phyloP scores from a whole-genome alignment of 768 basidiomycete species.

The Suillus plorans region DNA sequence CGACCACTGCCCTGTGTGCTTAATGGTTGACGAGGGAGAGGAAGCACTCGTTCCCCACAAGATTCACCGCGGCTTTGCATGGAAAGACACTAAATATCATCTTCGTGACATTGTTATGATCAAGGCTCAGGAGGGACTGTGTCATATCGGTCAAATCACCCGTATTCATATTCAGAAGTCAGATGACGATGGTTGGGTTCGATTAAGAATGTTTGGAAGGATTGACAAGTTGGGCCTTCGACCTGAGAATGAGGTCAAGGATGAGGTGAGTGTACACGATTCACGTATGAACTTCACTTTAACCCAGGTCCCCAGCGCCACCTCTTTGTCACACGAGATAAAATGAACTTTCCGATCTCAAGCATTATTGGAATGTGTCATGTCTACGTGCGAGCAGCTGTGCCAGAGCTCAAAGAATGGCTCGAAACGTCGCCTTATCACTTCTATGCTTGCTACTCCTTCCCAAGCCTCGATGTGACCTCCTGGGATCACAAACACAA shows the following conservation, averaged over 20 bases:
- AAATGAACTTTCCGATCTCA: slow-evolving; percentile 29
- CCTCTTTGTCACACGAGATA: slow-evolving; percentile 56
- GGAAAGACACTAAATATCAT: slow-evolving; percentile 54
- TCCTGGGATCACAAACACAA: slow-evolving; percentile 38
- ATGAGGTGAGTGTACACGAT: slow-evolving; percentile 48
- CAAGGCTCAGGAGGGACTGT: slow-evolving; percentile 46
- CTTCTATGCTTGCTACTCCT: slow-evolving; percentile 56
- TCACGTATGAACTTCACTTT: neutral
- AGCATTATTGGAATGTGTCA: slow-evolving; percentile 49
- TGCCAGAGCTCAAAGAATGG: slow-evolving; percentile 44
- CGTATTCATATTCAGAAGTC: slow-evolving; percentile 25
- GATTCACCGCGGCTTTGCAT: slow-evolving; percentile 44
- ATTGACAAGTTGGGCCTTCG: slow-evolving; percentile 37
- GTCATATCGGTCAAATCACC: slow-evolving; percentile 54
- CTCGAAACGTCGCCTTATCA: slow-evolving; percentile 51
- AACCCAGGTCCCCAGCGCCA: slow-evolving; percentile 46
- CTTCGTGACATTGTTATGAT: slow-evolving; percentile 60
- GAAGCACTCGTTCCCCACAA: slow-evolving; percentile 28
- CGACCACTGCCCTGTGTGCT: slow-evolving; percentile 56
- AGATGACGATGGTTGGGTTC: slow-evolving; percentile 23
- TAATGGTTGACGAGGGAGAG: slow-evolving; percentile 31
- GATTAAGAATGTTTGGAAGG: slow-evolving; percentile 50
- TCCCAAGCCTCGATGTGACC: slow-evolving; percentile 40
- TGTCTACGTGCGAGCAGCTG: slow-evolving; percentile 39
- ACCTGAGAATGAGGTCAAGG: slow-evolving; percentile 42